A percentile compares a stretch with the other conserved stretches of the same genome.
These are phyloP conservation scores for Quercus glauca DNA, from an alignment of 306 rosid genomes.

Conservation along the genomic window DNA sequence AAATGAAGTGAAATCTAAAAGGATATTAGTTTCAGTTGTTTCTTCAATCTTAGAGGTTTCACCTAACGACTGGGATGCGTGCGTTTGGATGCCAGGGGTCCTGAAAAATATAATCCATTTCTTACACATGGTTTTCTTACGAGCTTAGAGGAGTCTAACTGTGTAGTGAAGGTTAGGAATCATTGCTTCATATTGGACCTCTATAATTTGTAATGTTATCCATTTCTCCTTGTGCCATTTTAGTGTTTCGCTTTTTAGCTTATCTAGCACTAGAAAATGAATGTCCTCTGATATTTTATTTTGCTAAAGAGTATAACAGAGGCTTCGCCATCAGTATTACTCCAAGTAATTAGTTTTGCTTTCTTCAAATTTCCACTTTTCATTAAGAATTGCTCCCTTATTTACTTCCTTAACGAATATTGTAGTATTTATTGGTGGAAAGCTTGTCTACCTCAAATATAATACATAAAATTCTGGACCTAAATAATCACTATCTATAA, in stretches of 20 bases:
- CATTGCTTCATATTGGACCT: not conserved
- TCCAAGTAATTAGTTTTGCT: not conserved
- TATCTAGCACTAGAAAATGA: not conserved
- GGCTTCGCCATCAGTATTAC: not conserved
- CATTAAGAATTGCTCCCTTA: not conserved
- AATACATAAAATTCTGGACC: too few species aligned
- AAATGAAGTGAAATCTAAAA: conserved; percentile 31
- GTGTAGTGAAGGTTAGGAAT: conserved; percentile 56
- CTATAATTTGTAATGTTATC: not conserved
- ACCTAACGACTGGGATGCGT: conserved; percentile 78
- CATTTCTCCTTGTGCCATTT: not conserved
- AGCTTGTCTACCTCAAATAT: too few species aligned
- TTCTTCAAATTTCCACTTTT: not conserved
- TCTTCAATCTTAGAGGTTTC: conserved; percentile 78
- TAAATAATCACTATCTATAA: too few species aligned
- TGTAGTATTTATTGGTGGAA: not conserved
- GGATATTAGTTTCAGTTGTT: conserved; percentile 48
- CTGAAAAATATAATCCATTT: conserved; percentile 72
- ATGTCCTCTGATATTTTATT: not conserved
- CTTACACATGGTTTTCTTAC: conserved; percentile 75
- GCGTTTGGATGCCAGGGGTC: conserved; percentile 60
- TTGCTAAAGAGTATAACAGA: not conserved
- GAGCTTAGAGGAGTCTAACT: conserved; percentile 60
- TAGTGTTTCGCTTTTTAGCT: not conserved
- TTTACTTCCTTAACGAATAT: not conserved